phyloP scores from a whole-genome alignment of 768 basidiomycete species.

The Hygrophorus pudorinus region DNA sequence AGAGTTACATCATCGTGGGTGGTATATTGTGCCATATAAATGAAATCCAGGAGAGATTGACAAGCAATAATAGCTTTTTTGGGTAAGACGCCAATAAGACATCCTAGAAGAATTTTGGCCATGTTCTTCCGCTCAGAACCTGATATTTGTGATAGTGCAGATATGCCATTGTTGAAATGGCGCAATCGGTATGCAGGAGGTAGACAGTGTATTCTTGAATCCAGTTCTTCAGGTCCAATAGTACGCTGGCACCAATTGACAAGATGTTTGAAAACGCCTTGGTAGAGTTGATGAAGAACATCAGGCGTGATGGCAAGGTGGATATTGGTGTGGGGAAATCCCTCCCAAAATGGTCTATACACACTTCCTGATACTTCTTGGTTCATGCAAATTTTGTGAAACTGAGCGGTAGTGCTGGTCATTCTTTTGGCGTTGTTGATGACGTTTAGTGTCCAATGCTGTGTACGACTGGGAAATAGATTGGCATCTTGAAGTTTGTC shows the following conservation, averaged over 20 bases:
- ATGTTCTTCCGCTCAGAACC: slow-evolving; percentile 26
- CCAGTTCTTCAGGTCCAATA: too few relatives aligned
- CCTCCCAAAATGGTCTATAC: slow-evolving; percentile 27
- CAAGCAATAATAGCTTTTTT: too few relatives aligned
- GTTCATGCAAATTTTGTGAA: too few relatives aligned
- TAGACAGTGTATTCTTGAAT: slow-evolving; percentile 24
- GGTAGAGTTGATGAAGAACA: too few relatives aligned
- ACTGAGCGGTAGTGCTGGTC: background rate
- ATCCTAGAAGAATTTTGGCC: slow-evolving; percentile 20
- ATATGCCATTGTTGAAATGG: too few relatives aligned
- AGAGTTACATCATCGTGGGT: slow-evolving; percentile 23
- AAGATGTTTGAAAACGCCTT: too few relatives aligned
- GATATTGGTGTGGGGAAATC: slow-evolving; percentile 21
- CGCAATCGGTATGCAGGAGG: slow-evolving; percentile 26
- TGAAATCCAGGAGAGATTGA: too few relatives aligned
- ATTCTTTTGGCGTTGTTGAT: slow-evolving; percentile 5
- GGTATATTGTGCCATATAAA: slow-evolving; percentile 24
- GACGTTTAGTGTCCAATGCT: slow-evolving; percentile 3
- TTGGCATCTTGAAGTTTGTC: slow-evolving; percentile 13
- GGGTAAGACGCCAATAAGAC: slow-evolving; percentile 18
- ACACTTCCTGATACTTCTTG: too few relatives aligned
- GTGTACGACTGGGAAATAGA: slow-evolving; percentile 1
- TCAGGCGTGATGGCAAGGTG: slow-evolving; percentile 21
- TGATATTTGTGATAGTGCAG: too few relatives aligned
- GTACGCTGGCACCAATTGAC: too few relatives aligned